phyloP scores from a whole-genome alignment of 495 filamentous ascomycete species.

The Staphylotrichum longicolle region DNA sequence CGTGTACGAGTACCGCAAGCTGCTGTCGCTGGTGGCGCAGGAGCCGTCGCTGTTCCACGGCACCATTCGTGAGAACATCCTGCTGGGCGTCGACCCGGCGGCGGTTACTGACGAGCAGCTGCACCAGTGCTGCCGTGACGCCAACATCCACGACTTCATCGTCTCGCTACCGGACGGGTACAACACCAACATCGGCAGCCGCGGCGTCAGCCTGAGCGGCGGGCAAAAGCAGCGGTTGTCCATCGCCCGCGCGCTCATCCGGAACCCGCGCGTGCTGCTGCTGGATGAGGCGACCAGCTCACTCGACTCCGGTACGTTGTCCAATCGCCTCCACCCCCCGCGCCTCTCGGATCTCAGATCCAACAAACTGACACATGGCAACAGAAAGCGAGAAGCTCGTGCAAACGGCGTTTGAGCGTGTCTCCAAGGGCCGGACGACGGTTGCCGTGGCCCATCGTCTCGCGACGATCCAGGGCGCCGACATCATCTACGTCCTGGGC shows the following conservation, averaged over 20 bases:
- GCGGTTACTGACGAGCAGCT: conserved; percentile 52
- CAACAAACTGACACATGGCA: not conserved
- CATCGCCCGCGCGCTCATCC: conserved; percentile 72
- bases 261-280: conserved; percentile 66
- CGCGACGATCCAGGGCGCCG: conserved; percentile 52
- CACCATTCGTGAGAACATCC: conserved; percentile 59
- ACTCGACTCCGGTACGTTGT: conserved; percentile 55
- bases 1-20: conserved; percentile 51
- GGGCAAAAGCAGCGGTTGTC: conserved; percentile 76
- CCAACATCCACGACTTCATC: conserved; percentile 64
- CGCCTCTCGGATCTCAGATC: not conserved
- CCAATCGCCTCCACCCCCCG: not conserved
- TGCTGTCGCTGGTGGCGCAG: conserved; percentile 60
- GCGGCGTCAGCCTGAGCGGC: conserved; percentile 64
- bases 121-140: conserved; percentile 54
- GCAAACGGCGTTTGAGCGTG: conserved; percentile 64
- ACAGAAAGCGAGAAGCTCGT: conserved; percentile 65
- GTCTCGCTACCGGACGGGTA: conserved; percentile 58
- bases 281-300: conserved; percentile 77
- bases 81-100: conserved; percentile 46
- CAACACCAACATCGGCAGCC: conserved; percentile 58
- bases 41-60: conserved; percentile 58
- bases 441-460: conserved; percentile 68
- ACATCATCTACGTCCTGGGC: conserved; percentile 54
- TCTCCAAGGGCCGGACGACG: conserved; percentile 60